A percentile compares a stretch with the other conserved stretches of the same genome.
phyloP scores from a whole-genome alignment of 1,284 basidiomycete genomes.

The Ganoderma boninense region DNA sequence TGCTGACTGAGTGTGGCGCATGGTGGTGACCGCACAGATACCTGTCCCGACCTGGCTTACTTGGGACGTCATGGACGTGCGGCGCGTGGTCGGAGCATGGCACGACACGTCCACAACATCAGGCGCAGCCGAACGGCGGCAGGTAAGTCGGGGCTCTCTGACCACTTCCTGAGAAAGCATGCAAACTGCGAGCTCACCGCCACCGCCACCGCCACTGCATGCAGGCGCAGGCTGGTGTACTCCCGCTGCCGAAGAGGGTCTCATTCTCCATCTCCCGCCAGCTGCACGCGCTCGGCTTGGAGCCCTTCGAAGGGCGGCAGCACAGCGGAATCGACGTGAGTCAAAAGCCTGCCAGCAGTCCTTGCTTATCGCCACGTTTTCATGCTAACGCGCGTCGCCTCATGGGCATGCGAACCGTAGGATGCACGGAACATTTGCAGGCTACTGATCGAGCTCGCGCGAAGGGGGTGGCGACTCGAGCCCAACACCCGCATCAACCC shows the following conservation, averaged over 20 bases:
- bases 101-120: slow-evolving; percentile 29
- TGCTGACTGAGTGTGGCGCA: slow-evolving; percentile 9
- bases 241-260: slow-evolving; percentile 40
- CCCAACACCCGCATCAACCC: slow-evolving; percentile 79
- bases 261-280: slow-evolving; percentile 72
- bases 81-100: slow-evolving; percentile 63
- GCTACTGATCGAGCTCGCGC: slow-evolving; percentile 78
- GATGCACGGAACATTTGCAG: slow-evolving; percentile 88
- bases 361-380: neutral
- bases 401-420: slow-evolving; percentile 48
- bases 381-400: slow-evolving; percentile 12
- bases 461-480: slow-evolving; percentile 69
- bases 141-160: slow-evolving; percentile 17
- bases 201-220: slow-evolving; percentile 2
- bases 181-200: slow-evolving; percentile 12
- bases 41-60: slow-evolving; percentile 74
- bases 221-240: slow-evolving; percentile 32
- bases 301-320: slow-evolving; percentile 79
- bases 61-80: slow-evolving; percentile 76
- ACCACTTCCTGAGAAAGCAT: neutral
- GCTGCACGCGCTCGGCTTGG: slow-evolving; percentile 63
- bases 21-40: slow-evolving; percentile 51
- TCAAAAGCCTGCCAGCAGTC: slow-evolving; percentile 32
- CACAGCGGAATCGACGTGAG: slow-evolving; percentile 91
- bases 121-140: slow-evolving; percentile 30